phyloP scores from a whole-genome alignment of 2,329 filamentous ascomycete genomes.

The Colletotrichum ledebouriae region DNA sequence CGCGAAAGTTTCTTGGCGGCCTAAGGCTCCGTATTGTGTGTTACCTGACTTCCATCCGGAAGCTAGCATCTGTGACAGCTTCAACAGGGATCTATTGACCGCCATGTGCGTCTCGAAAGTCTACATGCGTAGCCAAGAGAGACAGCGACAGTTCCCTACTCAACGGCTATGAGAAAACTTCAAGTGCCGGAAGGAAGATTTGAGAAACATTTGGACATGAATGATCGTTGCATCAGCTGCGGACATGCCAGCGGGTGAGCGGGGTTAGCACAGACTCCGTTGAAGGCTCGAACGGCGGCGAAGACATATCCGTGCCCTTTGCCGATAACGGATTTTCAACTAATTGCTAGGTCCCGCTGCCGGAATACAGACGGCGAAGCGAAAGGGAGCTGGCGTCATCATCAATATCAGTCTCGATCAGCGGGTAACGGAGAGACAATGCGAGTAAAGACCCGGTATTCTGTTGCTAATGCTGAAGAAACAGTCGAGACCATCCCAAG shows the following conservation, averaged over 20 bases:
- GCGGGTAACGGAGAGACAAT: background rate
- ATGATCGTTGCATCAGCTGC: background rate
- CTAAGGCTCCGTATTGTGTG: background rate
- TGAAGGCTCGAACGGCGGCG: background rate
- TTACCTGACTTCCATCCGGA: background rate
- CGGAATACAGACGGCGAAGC: background rate
- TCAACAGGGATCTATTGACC: conserved; percentile 4
- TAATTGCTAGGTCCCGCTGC: conserved; percentile 3
- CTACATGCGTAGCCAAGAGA: too few relatives aligned
- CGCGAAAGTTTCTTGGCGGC: conserved; percentile 7
- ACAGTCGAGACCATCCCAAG: too few relatives aligned
- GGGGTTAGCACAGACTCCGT: conserved; percentile 22
- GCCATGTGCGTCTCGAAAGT: conserved; percentile 3
- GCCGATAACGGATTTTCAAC: conserved; percentile 7
- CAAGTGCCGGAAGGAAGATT: background rate
- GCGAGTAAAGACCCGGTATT: background rate
- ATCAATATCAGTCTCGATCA: background rate
- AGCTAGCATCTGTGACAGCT: background rate
- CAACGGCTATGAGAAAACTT: background rate
- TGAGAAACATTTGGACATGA: background rate
- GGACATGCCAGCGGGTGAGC: background rate
- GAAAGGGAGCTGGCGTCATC: conserved; percentile 4
- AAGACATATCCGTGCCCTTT: conserved; percentile 1
- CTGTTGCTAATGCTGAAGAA: background rate
- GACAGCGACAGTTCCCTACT: too few relatives aligned